A percentile compares a stretch with the other conserved stretches of the same genome.
Evolutionary conservation across 352 stramenopile genomes (phyloP).

Genomic region (Phytophthora pistaciae): DNA sequence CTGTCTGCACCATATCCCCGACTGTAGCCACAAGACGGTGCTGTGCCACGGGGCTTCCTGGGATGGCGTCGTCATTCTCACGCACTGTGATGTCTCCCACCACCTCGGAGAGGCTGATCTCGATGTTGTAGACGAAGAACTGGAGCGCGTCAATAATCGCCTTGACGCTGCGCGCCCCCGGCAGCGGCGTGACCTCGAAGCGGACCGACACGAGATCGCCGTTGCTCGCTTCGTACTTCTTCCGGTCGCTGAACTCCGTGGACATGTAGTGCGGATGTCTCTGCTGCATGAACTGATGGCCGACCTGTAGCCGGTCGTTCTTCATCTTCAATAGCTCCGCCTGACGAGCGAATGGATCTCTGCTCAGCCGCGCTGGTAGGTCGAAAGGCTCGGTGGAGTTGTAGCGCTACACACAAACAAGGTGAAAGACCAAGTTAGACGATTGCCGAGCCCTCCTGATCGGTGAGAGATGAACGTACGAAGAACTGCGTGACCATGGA

Average conservation of each 20-base stretch:
- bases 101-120: slow-evolving; percentile 51
- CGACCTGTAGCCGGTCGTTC: slow-evolving; percentile 26
- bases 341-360: slow-evolving; percentile 18
- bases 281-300: slow-evolving; percentile 28
- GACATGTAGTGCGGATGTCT: slow-evolving; percentile 22
- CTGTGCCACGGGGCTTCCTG: slow-evolving; percentile 36
- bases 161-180: slow-evolving; percentile 22
- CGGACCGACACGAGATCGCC: slow-evolving; percentile 35
- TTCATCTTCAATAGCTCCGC: slow-evolving; percentile 27
- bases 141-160: slow-evolving; percentile 45
- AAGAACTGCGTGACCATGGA: slow-evolving; percentile 33
- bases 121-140: slow-evolving; percentile 53
- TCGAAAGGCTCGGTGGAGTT: slow-evolving; percentile 26
- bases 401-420: slow-evolving; percentile 4
- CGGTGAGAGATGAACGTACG: slow-evolving; percentile 7
- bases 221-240: slow-evolving; percentile 44
- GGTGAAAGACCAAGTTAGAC: background rate
- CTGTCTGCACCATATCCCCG: slow-evolving; percentile 29
- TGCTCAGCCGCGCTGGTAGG: slow-evolving; percentile 11
- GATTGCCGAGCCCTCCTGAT: too few relatives aligned
- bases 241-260: slow-evolving; percentile 36
- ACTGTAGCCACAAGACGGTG: slow-evolving; percentile 42
- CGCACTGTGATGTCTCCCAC: slow-evolving; percentile 52
- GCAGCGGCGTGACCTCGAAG: slow-evolving; percentile 53
- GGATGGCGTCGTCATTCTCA: slow-evolving; percentile 50